Evolutionary conservation across 306 rosid species (phyloP).

Genomic region (Dryas drummondii): DNA sequence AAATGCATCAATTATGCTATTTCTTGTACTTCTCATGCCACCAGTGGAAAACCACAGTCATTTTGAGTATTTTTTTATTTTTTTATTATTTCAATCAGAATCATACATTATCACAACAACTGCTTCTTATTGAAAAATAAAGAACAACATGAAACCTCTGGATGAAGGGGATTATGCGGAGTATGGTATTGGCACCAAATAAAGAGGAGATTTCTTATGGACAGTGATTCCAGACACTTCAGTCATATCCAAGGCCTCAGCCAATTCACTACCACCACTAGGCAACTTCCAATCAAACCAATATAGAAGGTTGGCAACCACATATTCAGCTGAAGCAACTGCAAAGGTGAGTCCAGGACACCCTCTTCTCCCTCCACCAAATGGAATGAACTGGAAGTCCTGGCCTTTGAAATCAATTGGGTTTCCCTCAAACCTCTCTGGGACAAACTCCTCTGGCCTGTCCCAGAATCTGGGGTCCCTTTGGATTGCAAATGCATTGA

Average conservation of each 20-base stretch:
- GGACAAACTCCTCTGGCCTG: conserved; percentile 32
- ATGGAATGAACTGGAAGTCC: conserved; percentile 24
- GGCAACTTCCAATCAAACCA: conserved; percentile 35
- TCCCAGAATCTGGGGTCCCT: conserved; percentile 6
- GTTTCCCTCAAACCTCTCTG: conserved; percentile 41
- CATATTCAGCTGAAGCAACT: conserved; percentile 7
- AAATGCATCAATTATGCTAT: too few species aligned
- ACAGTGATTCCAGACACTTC: conserved; percentile 25
- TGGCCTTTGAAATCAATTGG: conserved; percentile 29
- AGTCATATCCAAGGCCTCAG: conserved; percentile 32
- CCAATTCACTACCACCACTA: not conserved
- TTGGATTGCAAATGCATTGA: too few species aligned
- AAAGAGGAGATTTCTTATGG: conserved; percentile 34
- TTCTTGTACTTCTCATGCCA: too few species aligned
- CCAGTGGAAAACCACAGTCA: too few species aligned
- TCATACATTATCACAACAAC: too few species aligned
- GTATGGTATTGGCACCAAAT: conserved; percentile 27
- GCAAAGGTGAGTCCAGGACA: conserved; percentile 33
- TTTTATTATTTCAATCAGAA: too few species aligned
- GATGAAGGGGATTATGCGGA: not conserved
- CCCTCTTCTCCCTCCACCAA: conserved; percentile 37
- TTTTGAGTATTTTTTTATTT: too few species aligned
- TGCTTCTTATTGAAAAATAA: not conserved
- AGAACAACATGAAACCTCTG: not conserved
- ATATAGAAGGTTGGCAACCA: conserved; percentile 11